These are phyloP conservation scores for Globisporangium cystogenes DNA, from an alignment of 352 stramenopile species.

Conservation along the genomic window DNA sequence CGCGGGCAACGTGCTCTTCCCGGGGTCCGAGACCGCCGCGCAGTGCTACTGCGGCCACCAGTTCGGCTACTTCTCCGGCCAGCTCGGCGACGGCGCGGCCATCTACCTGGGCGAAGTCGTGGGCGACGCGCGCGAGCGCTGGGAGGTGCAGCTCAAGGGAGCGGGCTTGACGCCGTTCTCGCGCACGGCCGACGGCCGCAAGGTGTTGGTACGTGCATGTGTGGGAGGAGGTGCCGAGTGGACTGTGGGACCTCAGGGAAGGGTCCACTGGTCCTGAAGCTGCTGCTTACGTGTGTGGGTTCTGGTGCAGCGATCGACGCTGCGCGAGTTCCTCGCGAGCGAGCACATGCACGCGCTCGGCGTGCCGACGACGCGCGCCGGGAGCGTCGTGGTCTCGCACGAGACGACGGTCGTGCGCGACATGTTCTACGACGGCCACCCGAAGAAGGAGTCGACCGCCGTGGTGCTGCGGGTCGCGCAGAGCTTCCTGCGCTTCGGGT, in stretches of 20 bases:
- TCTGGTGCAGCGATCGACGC: slow-evolving; percentile 77
- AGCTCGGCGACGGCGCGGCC: slow-evolving; percentile 88
- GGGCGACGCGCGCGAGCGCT: slow-evolving; percentile 36
- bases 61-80: slow-evolving; percentile 90
- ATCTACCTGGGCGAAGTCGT: slow-evolving; percentile 88
- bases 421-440: slow-evolving; percentile 18
- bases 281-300: background rate
- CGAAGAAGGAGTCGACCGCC: slow-evolving; percentile 69
- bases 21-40: slow-evolving; percentile 67
- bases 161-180: slow-evolving; percentile 95
- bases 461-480: slow-evolving; percentile 90
- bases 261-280: too few relatives aligned
- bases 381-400: slow-evolving; percentile 65
- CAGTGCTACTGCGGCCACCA: slow-evolving; percentile 92
- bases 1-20: slow-evolving; percentile 67
- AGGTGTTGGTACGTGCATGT: slow-evolving; percentile 44
- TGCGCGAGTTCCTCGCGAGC: slow-evolving; percentile 96
- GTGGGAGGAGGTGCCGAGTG: background rate
- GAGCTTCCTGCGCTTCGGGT: slow-evolving; percentile 92
- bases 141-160: slow-evolving; percentile 97
- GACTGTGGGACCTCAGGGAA: too few relatives aligned
- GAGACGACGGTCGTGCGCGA: slow-evolving; percentile 75
- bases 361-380: slow-evolving; percentile 41
- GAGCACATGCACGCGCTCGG: slow-evolving; percentile 91
- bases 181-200: slow-evolving; percentile 91